Base-by-base conservation (phyloP, 768 basidiomycete species). In the Lentinula raphanica region DNA sequence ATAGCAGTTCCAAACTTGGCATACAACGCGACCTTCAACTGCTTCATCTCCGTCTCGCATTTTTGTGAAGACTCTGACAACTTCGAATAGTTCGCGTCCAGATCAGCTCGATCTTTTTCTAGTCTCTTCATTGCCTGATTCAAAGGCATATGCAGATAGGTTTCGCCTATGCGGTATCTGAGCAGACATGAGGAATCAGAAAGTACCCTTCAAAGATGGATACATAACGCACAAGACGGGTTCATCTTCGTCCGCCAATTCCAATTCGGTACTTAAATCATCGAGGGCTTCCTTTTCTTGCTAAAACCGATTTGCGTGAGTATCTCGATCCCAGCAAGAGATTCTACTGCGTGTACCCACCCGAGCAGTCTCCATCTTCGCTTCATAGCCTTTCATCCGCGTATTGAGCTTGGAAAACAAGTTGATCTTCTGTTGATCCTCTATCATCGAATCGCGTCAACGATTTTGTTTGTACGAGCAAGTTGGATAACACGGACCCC, bases 281-380 rank as follows among this genome's bases (percentile, higher is more conserved):
- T 96, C 93, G 13, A 96, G 82, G 2, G 93, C 89, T 65, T 97
- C 95, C 73, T 95, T 95, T 74, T 96, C 94, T 81, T 90, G 86
- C 94, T 98, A 67, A 13, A 54, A n/a, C 42, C 61, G 27, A 46
- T n/a, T 29, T 21, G 42, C 49, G 32, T 56, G 40, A 63, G 49
- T 28, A 31, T 49, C 39, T 12, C 7, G n/a, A 36, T 38, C 19
- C 29, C 11, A 44, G 45, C 19, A 19, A 17, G 13, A 35, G 32
- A 46, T 38, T 36, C 11, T 28, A 40, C 2, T 19, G 53, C 23
- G 39, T 31, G 49, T 25, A 65, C 72, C 17, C 32, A 93, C 94
- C 81, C 90, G 90, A 65, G 94, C 79, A 25, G 72, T 73, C 56
- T 85, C 79, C 29, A 94, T 78, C 55, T 83, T 85, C 60, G 87